Evolutionary conservation across 768 basidiomycete species (phyloP).

Genomic region (Trametes coccinea): DNA sequence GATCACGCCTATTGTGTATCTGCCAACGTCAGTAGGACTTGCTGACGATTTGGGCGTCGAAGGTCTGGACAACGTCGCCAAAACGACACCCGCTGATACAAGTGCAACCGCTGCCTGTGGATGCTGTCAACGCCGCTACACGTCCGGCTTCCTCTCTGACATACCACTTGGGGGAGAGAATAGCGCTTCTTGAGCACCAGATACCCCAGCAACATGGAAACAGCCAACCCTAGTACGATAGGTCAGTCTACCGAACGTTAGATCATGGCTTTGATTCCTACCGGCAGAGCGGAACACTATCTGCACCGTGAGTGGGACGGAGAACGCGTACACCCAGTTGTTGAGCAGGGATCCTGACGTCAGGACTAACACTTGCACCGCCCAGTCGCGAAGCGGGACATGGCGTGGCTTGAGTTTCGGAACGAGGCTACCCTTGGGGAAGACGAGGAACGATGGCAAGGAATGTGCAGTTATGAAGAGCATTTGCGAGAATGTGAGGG

Average conservation of each 20-base stretch:
- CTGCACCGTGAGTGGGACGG: slow-evolving; percentile 74
- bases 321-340: slow-evolving; percentile 78
- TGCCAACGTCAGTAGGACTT: slow-evolving; percentile 22
- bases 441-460: slow-evolving; percentile 61
- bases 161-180: slow-evolving; percentile 58
- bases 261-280: slow-evolving; percentile 31
- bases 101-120: slow-evolving; percentile 60
- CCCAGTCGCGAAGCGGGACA: slow-evolving; percentile 71
- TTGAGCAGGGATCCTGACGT: slow-evolving; percentile 71
- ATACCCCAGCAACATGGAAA: slow-evolving; percentile 76
- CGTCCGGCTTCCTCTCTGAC: slow-evolving; percentile 23
- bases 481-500: slow-evolving; percentile 85
- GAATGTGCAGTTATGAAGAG: slow-evolving; percentile 70
- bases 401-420: slow-evolving; percentile 64
- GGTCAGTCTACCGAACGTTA: not conserved
- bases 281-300: slow-evolving; percentile 88
- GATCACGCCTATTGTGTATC: slow-evolving; percentile 63
- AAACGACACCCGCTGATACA: slow-evolving; percentile 68
- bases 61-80: slow-evolving; percentile 71
- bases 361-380: slow-evolving; percentile 67
- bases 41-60: slow-evolving; percentile 30
- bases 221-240: slow-evolving; percentile 56
- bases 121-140: not conserved
- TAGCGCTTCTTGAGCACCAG: slow-evolving; percentile 62
- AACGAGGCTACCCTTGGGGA: slow-evolving; percentile 28